Conservation (phyloP, 73 alveolate genomes). For the Paramecium biaurelia region DNA sequence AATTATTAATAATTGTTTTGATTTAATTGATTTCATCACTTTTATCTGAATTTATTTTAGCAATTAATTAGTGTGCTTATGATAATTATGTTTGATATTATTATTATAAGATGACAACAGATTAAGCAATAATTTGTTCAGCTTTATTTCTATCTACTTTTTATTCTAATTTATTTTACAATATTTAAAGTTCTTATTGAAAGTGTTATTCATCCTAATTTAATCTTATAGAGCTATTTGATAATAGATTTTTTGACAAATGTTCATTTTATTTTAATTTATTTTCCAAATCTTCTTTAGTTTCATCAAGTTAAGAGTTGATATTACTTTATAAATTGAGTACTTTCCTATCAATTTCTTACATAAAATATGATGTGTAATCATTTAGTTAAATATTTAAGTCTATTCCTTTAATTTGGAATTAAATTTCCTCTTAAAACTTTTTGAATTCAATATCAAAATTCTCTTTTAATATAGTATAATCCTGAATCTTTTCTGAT, state of each 20-base stretch:
- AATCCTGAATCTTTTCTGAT: slow-evolving; percentile 11
- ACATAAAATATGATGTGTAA: slow-evolving; percentile 3
- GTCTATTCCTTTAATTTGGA: neutral
- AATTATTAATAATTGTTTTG: neutral
- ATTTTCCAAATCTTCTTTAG: neutral
- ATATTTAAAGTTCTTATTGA: neutral
- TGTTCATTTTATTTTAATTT: neutral
- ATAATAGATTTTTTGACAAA: neutral
- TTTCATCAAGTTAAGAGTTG: neutral
- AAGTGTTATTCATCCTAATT: slow-evolving; percentile 6
- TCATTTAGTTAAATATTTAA: neutral
- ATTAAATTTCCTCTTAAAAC: neutral
- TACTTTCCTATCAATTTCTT: slow-evolving; percentile 25
- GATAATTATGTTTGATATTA: neutral
- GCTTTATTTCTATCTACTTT: neutral
- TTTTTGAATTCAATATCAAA: slow-evolving; percentile 10
- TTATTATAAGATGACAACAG: neutral
- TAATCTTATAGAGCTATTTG: neutral
- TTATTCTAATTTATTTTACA: neutral
- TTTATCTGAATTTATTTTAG: neutral
- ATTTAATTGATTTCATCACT: neutral
- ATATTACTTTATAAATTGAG: neutral
- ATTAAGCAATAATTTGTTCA: neutral
- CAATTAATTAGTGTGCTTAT: neutral
- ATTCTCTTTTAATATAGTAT: neutral